Conservation (phyloP, 257 asterid species). For the Verbena officinalis region DNA sequence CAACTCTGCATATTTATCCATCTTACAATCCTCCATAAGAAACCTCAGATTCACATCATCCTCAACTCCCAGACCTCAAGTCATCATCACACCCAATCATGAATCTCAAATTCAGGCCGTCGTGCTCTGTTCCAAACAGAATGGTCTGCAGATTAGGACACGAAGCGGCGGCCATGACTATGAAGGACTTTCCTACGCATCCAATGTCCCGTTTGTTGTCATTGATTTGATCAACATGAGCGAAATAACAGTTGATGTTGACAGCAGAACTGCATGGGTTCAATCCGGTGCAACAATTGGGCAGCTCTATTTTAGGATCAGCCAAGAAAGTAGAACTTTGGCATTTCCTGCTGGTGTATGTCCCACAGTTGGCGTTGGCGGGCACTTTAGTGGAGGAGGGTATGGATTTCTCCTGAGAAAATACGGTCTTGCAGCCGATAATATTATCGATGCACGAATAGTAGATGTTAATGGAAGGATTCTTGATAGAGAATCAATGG, state of each 20-base stretch:
- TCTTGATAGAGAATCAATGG: conserved; percentile 37
- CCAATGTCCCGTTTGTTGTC: conserved; percentile 30
- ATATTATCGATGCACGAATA: conserved; percentile 37
- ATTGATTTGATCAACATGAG: conserved; percentile 31
- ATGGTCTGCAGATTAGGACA: conserved; percentile 24
- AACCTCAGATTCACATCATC: conserved; percentile 5
- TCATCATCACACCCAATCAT: not conserved
- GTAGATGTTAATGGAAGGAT: conserved; percentile 37
- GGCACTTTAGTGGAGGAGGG: conserved; percentile 34
- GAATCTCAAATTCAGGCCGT: conserved; percentile 29
- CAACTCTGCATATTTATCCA: not conserved
- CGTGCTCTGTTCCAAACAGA: conserved; percentile 24
- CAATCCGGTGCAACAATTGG: conserved; percentile 29
- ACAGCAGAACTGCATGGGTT: conserved; percentile 31
- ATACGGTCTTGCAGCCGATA: conserved; percentile 39
- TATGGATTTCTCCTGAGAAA: conserved; percentile 33
- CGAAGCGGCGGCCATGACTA: conserved; percentile 38
- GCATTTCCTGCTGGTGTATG: conserved; percentile 21
- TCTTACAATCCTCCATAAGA: conserved; percentile 2
- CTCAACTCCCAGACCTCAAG: conserved; percentile 1
- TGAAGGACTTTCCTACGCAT: conserved; percentile 33
- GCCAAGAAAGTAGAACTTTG: conserved; percentile 3
- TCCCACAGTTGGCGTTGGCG: conserved; percentile 35
- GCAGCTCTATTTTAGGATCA: conserved; percentile 16
- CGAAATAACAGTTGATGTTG: conserved; percentile 1